phyloP scores from a whole-genome alignment of 345 rosid species.

The Hibiscus trionum region DNA sequence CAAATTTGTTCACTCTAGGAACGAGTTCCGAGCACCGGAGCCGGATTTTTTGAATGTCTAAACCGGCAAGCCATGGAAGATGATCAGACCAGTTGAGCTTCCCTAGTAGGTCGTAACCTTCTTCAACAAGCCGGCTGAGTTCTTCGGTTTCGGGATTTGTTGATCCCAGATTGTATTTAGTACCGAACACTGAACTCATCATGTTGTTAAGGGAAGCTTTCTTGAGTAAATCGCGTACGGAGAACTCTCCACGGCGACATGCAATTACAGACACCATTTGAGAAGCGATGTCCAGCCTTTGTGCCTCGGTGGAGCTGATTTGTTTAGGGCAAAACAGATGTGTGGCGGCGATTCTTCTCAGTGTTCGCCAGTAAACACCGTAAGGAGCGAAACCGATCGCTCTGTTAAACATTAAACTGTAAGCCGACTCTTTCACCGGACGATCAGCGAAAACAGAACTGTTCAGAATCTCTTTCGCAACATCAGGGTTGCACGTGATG shows the following conservation, averaged over 20 bases:
- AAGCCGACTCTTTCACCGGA: conserved; percentile 70
- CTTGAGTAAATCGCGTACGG: conserved; percentile 47
- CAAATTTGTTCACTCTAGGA: conserved; percentile 56
- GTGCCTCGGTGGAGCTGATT: conserved; percentile 38
- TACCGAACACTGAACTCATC: conserved; percentile 69
- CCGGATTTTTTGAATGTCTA: conserved; percentile 61
- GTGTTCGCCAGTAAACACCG: conserved; percentile 69
- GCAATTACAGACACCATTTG: conserved; percentile 40
- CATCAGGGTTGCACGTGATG: conserved; percentile 64
- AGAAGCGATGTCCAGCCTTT: conserved; percentile 32
- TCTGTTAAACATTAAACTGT: conserved; percentile 61
- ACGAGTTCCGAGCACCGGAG: conserved; percentile 54
- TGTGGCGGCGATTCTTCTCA: conserved; percentile 46
- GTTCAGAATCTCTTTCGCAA: conserved; percentile 58
- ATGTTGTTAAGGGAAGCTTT: conserved; percentile 60
- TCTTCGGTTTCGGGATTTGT: conserved; percentile 28
- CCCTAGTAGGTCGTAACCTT: conserved; percentile 60
- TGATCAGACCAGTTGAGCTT: conserved; percentile 62
- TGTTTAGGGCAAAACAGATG: conserved; percentile 61
- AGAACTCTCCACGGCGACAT: conserved; percentile 11
- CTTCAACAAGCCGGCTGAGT: conserved; percentile 43
- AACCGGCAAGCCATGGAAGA: conserved; percentile 53
- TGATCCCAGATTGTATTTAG: conserved; percentile 32
- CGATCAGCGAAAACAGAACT: conserved; percentile 64
- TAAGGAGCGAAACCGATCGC: conserved; percentile 80